Conservation (phyloP, 2,329 filamentous ascomycete genomes). For the Stromatinia cepivora region DNA sequence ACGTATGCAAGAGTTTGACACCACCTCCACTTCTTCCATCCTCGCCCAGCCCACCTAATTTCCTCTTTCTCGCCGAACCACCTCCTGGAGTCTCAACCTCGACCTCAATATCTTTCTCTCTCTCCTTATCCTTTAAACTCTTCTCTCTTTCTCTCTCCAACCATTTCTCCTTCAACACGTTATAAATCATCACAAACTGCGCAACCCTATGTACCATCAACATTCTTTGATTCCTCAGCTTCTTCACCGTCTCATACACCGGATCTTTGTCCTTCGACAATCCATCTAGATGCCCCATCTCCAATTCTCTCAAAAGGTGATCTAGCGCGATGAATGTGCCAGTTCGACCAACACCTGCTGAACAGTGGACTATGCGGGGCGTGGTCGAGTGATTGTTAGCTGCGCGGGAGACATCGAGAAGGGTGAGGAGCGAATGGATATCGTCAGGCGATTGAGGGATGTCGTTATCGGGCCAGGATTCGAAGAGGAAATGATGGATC, state of each 20-base stretch:
- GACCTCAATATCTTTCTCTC: background rate
- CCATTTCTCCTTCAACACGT: constrained; percentile 28
- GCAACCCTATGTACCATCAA: constrained; percentile 26
- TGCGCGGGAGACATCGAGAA: constrained; percentile 23
- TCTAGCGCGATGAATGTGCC: constrained; percentile 65
- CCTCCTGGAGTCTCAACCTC: background rate
- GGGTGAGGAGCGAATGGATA: constrained; percentile 22
- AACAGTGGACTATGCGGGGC: constrained; percentile 75
- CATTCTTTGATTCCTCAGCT: constrained; percentile 29
- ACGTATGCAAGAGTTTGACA: background rate
- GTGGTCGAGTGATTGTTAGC: constrained; percentile 12
- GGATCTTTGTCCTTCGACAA: constrained; percentile 25
- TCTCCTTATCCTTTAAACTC: background rate
- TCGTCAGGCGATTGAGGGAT: constrained; percentile 28
- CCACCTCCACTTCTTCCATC: background rate
- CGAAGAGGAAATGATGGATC: constrained; percentile 30
- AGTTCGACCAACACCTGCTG: constrained; percentile 88
- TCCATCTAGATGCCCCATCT: constrained; percentile 25
- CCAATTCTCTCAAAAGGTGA: constrained; percentile 28
- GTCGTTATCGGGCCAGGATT: constrained; percentile 29
- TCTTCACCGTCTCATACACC: constrained; percentile 29
- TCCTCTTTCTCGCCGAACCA: background rate
- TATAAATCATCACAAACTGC: constrained; percentile 29
- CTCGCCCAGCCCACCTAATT: background rate
- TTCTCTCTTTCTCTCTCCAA: constrained; percentile 14